Evolutionary conservation across 2,329 filamentous ascomycete genomes (phyloP).

Genomic region (Thelonectria discophora): DNA sequence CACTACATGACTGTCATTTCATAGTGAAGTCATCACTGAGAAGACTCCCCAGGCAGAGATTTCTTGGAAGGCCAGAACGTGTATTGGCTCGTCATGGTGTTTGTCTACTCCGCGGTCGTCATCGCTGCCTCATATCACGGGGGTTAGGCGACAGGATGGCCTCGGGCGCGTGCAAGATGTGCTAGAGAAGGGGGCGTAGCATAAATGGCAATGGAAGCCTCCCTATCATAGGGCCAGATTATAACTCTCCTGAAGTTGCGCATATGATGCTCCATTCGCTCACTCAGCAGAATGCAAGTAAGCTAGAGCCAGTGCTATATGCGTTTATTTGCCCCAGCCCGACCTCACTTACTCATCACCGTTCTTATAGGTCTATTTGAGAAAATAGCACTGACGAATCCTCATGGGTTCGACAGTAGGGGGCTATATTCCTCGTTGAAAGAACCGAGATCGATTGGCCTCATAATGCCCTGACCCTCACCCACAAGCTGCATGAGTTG

Average conservation of each 20-base stretch:
- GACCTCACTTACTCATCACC: not conserved
- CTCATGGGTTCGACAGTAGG: constrained; percentile 54
- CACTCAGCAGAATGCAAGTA: constrained; percentile 3
- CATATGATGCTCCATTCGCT: constrained; percentile 22
- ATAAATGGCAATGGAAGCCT: constrained; percentile 8
- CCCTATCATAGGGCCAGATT: not conserved
- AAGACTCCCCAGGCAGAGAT: not conserved
- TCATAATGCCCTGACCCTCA: constrained; percentile 46
- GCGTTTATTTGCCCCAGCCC: not conserved
- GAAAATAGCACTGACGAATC: constrained; percentile 47
- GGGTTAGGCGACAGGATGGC: constrained; percentile 16
- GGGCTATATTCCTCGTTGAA: constrained; percentile 48
- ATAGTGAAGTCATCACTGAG: not conserved
- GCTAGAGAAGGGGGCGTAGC: not conserved
- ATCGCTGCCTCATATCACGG: constrained; percentile 26
- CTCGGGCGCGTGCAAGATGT: constrained; percentile 1
- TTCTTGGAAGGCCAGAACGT: constrained; percentile 18
- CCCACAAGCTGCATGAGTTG: constrained; percentile 21
- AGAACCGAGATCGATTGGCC: constrained; percentile 52
- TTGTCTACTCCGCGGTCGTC: constrained; percentile 22
- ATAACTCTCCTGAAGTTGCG: constrained; percentile 19
- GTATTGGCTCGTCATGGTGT: constrained; percentile 12
- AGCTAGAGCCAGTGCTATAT: constrained; percentile 12
- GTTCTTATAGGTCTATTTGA: constrained; percentile 38
- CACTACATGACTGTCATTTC: not conserved